Conservation (phyloP, 2,329 filamentous ascomycete species). For the Pseudopithomyces chartarum region DNA sequence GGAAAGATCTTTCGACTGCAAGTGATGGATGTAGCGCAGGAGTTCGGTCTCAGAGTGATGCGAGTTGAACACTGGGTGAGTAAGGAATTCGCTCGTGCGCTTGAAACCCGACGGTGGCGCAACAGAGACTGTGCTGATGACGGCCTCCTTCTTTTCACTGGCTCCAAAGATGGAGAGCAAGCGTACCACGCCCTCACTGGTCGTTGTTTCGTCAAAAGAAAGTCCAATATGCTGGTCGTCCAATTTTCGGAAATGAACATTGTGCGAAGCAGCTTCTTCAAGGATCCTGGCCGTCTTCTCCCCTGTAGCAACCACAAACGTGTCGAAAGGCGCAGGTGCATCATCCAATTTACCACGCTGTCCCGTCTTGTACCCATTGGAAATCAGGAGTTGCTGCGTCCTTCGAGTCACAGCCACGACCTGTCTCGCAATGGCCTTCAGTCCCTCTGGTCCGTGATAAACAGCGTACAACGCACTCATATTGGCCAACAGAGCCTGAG, state of each 20-base stretch:
- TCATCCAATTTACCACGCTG: constrained; percentile 62
- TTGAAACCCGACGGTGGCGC: constrained; percentile 61
- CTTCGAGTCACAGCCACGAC: constrained; percentile 73
- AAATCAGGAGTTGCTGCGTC: constrained; percentile 67
- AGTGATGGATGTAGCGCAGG: constrained; percentile 88
- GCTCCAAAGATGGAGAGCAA: constrained; percentile 61
- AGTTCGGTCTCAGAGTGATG: constrained; percentile 96
- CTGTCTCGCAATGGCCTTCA: constrained; percentile 82
- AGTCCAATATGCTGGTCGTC: constrained; percentile 68
- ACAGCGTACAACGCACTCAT: constrained; percentile 95
- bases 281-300: constrained; percentile 59
- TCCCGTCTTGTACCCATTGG: constrained; percentile 67
- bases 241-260: constrained; percentile 68
- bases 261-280: constrained; percentile 55
- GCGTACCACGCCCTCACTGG: constrained; percentile 60
- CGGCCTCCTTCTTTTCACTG: constrained; percentile 15
- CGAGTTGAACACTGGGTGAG: constrained; percentile 91
- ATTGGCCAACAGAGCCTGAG: constrained; percentile 90
- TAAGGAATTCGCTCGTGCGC: constrained; percentile 76
- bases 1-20: constrained; percentile 93
- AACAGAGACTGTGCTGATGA: constrained; percentile 20
- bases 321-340: constrained; percentile 74
- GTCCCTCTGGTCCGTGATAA: constrained; percentile 85
- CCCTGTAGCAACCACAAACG: constrained; percentile 66
- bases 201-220: constrained; percentile 77